A percentile compares a stretch with the other conserved stretches of the same genome.
phyloP scores from a whole-genome alignment of 106 monocot species.

The Apostasia shenzhenica region DNA sequence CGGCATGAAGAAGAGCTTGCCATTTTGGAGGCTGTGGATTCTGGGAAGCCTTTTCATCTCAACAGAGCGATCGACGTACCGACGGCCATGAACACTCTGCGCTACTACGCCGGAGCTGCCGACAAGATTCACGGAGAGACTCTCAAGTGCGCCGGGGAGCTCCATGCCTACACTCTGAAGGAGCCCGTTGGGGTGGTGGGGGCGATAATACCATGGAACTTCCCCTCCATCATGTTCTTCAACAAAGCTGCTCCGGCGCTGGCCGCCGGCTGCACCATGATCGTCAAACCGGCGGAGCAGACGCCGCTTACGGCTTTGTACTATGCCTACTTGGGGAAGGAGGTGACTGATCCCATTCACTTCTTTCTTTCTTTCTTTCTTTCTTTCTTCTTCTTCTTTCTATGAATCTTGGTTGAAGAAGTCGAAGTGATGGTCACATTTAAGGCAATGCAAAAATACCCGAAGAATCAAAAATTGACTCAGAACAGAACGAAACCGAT shows the following conservation, averaged over 20 bases:
- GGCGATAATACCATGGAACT: conserved; percentile 21
- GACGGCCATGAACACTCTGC: conserved; percentile 8
- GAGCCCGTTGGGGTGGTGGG: conserved; percentile 24
- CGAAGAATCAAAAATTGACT: too few species aligned
- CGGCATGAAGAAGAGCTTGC: conserved; percentile 37
- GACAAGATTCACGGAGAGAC: conserved; percentile 71
- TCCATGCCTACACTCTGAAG: conserved; percentile 19
- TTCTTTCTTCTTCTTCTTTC: too few species aligned
- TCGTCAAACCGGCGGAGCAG: conserved; percentile 26
- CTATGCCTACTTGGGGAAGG: conserved; percentile 20
- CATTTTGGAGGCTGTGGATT: conserved; percentile 41
- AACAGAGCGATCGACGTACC: conserved; percentile 38
- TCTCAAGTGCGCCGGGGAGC: conserved; percentile 26
- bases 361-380: too few species aligned
- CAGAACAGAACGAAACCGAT: too few species aligned
- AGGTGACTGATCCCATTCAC: not conserved
- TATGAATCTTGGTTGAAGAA: too few species aligned
- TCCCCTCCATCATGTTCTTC: conserved; percentile 18
- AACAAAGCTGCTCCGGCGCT: conserved; percentile 18
- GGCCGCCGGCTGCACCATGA: conserved; percentile 24
- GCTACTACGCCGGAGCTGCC: conserved; percentile 62
- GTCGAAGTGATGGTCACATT: too few species aligned
- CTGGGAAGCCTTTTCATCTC: conserved; percentile 30
- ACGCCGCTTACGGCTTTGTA: conserved; percentile 21
- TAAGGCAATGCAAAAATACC: too few species aligned